These are phyloP conservation scores for Gossypium ekmanianum DNA, from an alignment of 345 rosid species.

Conservation along the genomic window DNA sequence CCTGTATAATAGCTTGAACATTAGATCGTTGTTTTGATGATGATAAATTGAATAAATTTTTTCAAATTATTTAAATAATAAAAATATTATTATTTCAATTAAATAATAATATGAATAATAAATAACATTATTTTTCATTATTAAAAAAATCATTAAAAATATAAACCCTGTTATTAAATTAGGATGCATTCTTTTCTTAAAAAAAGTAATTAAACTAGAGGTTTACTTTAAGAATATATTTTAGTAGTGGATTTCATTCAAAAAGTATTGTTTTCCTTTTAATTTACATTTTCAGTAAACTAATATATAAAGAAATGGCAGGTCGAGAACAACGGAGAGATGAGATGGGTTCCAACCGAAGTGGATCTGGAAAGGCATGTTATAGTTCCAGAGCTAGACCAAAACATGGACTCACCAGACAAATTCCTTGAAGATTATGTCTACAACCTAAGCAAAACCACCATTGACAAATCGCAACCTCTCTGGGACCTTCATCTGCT, in stretches of 20 bases:
- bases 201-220: not conserved
- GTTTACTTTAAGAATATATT: not conserved
- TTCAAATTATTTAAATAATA: too few species aligned
- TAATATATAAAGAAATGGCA: not conserved
- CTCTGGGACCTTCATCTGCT: constrained; percentile 45
- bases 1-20: too few species aligned
- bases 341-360: constrained; percentile 37
- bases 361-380: constrained; percentile 38
- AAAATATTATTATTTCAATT: too few species aligned
- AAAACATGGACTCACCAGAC: constrained; percentile 24
- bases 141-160: too few species aligned
- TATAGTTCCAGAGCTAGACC: constrained; percentile 26
- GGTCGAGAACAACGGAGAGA: constrained; percentile 28
- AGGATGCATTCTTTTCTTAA: too few species aligned
- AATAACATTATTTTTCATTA: too few species aligned
- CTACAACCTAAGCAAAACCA: constrained; percentile 31
- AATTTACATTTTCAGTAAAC: not conserved
- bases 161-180: too few species aligned
- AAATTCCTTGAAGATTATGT: constrained; percentile 35
- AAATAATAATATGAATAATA: too few species aligned
- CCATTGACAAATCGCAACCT: constrained; percentile 33
- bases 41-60: too few species aligned
- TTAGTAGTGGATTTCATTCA: not conserved
- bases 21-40: too few species aligned
- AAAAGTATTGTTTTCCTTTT: not conserved